Conservation (phyloP, 768 basidiomycete genomes). For the Termitomyces eurrhizus region DNA sequence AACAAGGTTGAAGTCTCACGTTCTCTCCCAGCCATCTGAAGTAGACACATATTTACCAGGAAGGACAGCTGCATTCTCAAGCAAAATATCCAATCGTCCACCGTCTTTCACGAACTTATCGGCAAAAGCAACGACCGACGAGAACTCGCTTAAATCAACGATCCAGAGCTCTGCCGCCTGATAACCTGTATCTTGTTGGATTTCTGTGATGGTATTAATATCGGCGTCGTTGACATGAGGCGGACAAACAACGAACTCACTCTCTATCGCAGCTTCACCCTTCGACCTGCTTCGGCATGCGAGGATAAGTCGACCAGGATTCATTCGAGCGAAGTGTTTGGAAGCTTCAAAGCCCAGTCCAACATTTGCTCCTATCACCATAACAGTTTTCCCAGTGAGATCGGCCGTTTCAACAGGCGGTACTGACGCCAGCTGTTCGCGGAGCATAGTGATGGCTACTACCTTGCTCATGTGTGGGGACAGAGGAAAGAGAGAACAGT, state of each 20-base stretch:
- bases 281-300: constrained; percentile 33
- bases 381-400: constrained; percentile 42
- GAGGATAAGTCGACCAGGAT: constrained; percentile 35
- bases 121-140: constrained; percentile 36
- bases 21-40: constrained; percentile 42
- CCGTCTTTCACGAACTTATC: constrained; percentile 29
- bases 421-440: constrained; percentile 19
- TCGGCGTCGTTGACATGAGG: background rate
- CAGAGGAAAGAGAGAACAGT: background rate
- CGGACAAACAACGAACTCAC: constrained; percentile 22
- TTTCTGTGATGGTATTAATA: constrained; percentile 16
- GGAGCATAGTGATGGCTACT: constrained; percentile 14
- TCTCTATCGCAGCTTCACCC: constrained; percentile 29
- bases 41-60: constrained; percentile 19
- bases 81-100: constrained; percentile 37
- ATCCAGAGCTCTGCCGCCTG: constrained; percentile 32
- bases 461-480: constrained; percentile 16
- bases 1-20: constrained; percentile 22
- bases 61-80: constrained; percentile 38
- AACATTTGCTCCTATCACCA: constrained; percentile 48
- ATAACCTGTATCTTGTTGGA: constrained; percentile 30
- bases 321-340: constrained; percentile 43
- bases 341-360: constrained; percentile 47
- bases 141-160: constrained; percentile 38
- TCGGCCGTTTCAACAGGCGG: constrained; percentile 30